These are phyloP conservation scores for Boletus edulis DNA, from an alignment of 768 basidiomycete species.

Conservation along the genomic window DNA sequence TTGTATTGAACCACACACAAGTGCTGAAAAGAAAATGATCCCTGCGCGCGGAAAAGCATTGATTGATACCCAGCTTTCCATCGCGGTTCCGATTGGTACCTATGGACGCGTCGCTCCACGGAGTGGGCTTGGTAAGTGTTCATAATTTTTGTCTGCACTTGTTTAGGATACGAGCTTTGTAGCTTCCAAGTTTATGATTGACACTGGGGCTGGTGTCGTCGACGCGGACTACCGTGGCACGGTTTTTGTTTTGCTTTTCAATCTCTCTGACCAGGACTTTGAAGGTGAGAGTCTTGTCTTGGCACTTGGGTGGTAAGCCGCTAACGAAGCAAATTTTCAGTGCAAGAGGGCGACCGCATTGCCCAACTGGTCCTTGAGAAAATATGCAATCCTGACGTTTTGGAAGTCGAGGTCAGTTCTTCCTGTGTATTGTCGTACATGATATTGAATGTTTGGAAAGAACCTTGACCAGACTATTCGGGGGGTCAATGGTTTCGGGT, in stretches of 20 bases:
- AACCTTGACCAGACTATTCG: slow-evolving; percentile 83
- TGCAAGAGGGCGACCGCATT: slow-evolving; percentile 91
- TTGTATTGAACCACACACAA: slow-evolving; percentile 28
- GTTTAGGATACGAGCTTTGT: slow-evolving; percentile 1
- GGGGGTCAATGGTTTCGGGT: slow-evolving; percentile 88
- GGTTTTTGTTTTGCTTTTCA: slow-evolving; percentile 91
- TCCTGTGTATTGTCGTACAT: neutral
- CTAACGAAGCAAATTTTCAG: slow-evolving; percentile 37
- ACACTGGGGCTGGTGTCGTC: slow-evolving; percentile 96
- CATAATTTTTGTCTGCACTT: neutral
- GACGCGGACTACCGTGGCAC: slow-evolving; percentile 95
- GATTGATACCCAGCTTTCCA: slow-evolving; percentile 86
- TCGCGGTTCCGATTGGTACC: slow-evolving; percentile 90
- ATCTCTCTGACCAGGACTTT: slow-evolving; percentile 88
- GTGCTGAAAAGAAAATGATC: slow-evolving; percentile 81
- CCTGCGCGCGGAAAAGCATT: slow-evolving; percentile 92
- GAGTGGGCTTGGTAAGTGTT: slow-evolving; percentile 81
- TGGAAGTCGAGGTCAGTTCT: slow-evolving; percentile 72
- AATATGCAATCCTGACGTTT: slow-evolving; percentile 80
- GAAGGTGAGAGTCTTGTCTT: slow-evolving; percentile 47
- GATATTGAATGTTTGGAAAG: slow-evolving; percentile 37
- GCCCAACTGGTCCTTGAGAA: slow-evolving; percentile 93
- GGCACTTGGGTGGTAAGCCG: neutral
- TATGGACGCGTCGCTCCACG: slow-evolving; percentile 97
- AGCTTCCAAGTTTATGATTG: slow-evolving; percentile 98